phyloP scores from a whole-genome alignment of 805 yeast species.

The Ascoidea rubescens region DNA sequence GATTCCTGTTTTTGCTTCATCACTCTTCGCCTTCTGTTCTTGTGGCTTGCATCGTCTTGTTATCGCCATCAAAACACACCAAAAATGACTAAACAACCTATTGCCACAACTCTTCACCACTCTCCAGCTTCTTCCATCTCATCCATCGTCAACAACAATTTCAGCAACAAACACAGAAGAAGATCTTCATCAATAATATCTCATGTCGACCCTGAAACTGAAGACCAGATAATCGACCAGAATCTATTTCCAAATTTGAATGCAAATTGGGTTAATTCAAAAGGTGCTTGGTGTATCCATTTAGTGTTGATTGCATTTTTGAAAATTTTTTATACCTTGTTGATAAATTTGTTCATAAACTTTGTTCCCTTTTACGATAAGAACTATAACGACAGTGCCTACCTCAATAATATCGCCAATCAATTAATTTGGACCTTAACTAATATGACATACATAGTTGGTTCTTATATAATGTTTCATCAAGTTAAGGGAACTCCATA shows the following conservation, averaged over 20 bases:
- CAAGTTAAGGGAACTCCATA: constrained; percentile 95
- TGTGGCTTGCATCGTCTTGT: no score
- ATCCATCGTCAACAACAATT: no score
- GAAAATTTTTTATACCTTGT: constrained; percentile 61
- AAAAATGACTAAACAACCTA: no score
- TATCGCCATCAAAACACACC: no score
- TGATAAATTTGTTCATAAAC: constrained; percentile 50
- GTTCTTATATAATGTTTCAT: constrained; percentile 92
- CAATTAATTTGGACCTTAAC: constrained; percentile 93
- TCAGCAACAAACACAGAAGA: constrained; percentile 26
- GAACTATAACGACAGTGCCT: no score
- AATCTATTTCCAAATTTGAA: constrained; percentile 78
- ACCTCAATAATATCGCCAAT: constrained; percentile 15
- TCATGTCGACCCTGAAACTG: constrained; percentile 84
- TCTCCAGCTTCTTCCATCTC: no score
- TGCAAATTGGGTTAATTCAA: constrained; percentile 91
- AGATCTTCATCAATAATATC: constrained; percentile 78
- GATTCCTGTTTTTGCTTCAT: no score
- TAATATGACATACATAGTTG: constrained; percentile 78
- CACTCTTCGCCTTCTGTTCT: no score
- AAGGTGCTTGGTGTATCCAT: constrained; percentile 95
- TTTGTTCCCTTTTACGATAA: no score
- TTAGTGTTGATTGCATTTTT: constrained; percentile 65
- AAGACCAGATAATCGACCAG: constrained; percentile 88
- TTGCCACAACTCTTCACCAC: no score